Base-by-base conservation (phyloP, 306 rosid genomes). In the Cicer bijugum region DNA sequence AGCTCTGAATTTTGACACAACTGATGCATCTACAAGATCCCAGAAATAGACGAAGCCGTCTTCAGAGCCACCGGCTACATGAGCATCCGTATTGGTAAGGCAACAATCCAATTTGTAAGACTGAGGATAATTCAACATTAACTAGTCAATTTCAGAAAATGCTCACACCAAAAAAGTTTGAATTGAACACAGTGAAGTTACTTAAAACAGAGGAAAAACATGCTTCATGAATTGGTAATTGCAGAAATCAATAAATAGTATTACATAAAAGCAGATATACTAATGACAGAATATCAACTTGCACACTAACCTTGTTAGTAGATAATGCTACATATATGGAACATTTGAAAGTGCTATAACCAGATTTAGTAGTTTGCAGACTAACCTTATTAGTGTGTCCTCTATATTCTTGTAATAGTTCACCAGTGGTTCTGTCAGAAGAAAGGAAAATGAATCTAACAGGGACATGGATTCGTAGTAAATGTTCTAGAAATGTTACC, bases 11-110 rank as follows among this genome's bases (percentile, higher is more conserved):
- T 83, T 87, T 70, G 95, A 87, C 15, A 85, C 96, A 45, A 91
- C 88, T 39, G 90, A 85, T 57, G 91, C 97, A 74, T 94, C 99
- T 16, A 94, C 97, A 70, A 94, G 87, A 85, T 91, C 97, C 97
- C 97, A 94, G 78, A 91, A 89, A 83, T 86, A 91, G 23, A 94
- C 81, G 75, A 46, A 89, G 53, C 96, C 97, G 82, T 94, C 96
- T 83, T 94, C 97, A 28, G 96, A 94, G 75, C 97, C 99, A 78
- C 97, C 93, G 12, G 88, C 78, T 69, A 94, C 89, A 85, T 88
- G 87, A 71, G 96, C 96, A 86, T 94, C 97, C 42, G 84, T 78
- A 75, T 94, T 94, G 76, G 97, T 89, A 67, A 94, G 95, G 87
- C 96, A 94, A 82, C 96, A 88, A 84, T 94, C 97, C 85, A 91